Evolutionary conservation across 257 asterid species (phyloP), one percentile per base, ranked within the genome.

Genomic region (Verbena officinalis): DNA sequence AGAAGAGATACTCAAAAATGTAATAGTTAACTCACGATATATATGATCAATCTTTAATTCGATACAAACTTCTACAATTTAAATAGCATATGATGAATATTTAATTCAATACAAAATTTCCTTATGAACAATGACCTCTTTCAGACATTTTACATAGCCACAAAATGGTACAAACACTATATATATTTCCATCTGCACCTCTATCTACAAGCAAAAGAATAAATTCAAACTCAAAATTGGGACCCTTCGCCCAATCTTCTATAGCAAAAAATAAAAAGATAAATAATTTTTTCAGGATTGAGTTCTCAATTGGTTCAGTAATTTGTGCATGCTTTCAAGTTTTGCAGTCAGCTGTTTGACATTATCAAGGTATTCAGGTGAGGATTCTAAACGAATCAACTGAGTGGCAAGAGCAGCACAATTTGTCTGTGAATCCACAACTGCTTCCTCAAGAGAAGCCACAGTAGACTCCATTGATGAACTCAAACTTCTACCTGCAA

Each of bases 271-370:
- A 53, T 64, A 33, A 31, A 21, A 48, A 17, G 57, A 53, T 36
- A 14, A 56, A 12, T n/a, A 23, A 1, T 9, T 19, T 33, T 71
- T 69, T 73, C 66, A 86, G 45, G 73, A 22, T 66, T 81, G 91
- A 43, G 83, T 75, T 70, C 87, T 81, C 69, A 94, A 78, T 62
- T 70, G 88, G 61, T 72, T 68, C 55, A 94, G 68, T 50, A 90
- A 73, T 68, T 74, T 82, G 80, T 90, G 96, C 91, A 90, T 83
- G 57, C 75, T 83, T 68, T 83, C 95, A n/a, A 94, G 90, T 71
- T 84, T 90, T 78, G 84, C 84, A 62, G 67, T 78, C 59, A 94
- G 75, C 75, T 86, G 83, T 60, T 72, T 81, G 66, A 86, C 81
- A 19, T 75, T 80, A 54, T 73, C 75, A 38, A 78, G 73, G 75